A percentile compares a stretch with the other conserved stretches of the same genome.
phyloP scores from a whole-genome alignment of 2,329 filamentous ascomycete genomes.

The Pseudogymnoascus sp. region DNA sequence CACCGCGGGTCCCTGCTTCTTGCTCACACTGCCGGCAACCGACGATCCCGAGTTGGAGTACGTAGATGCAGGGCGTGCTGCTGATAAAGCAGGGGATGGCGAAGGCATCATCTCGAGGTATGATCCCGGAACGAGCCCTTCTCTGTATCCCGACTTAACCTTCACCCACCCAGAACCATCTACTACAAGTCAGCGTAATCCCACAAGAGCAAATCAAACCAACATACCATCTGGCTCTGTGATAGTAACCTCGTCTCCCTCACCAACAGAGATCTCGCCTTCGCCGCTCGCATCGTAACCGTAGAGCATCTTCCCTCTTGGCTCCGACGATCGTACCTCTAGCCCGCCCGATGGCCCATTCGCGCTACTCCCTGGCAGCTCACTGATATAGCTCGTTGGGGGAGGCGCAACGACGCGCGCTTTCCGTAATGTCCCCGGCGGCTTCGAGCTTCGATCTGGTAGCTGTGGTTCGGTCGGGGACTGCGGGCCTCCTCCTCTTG shows the following conservation, averaged over 20 bases:
- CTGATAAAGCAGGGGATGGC: slow-evolving; percentile 30
- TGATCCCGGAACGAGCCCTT: slow-evolving; percentile 78
- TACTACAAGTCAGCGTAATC: slow-evolving; percentile 34
- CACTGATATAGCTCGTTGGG: slow-evolving; percentile 68
- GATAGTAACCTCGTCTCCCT: slow-evolving; percentile 69
- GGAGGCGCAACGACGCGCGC: slow-evolving; percentile 81
- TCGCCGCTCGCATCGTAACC: slow-evolving; percentile 70
- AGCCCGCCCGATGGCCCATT: slow-evolving; percentile 33
- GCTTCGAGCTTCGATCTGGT: slow-evolving; percentile 28
- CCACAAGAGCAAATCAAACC: background rate
- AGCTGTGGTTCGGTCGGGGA: slow-evolving; percentile 44
- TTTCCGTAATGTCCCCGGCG: slow-evolving; percentile 35
- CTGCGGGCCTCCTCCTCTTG: slow-evolving; percentile 44
- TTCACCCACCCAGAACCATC: slow-evolving; percentile 90
- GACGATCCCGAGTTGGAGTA: slow-evolving; percentile 73
- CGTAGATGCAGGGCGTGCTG: slow-evolving; percentile 58
- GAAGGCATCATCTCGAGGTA: slow-evolving; percentile 65
- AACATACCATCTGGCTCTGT: slow-evolving; percentile 80
- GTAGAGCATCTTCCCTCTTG: slow-evolving; percentile 83
- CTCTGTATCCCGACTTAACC: slow-evolving; percentile 63
- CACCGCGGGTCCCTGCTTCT: slow-evolving; percentile 49
- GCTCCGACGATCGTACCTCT: slow-evolving; percentile 37
- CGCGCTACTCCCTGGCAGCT: slow-evolving; percentile 45
- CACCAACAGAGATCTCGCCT: slow-evolving; percentile 72
- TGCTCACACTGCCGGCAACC: slow-evolving; percentile 42